These are phyloP conservation scores for Batkoa obscura DNA, from an alignment of 371 early-diverging fungal genomes.

Conservation along the genomic window DNA sequence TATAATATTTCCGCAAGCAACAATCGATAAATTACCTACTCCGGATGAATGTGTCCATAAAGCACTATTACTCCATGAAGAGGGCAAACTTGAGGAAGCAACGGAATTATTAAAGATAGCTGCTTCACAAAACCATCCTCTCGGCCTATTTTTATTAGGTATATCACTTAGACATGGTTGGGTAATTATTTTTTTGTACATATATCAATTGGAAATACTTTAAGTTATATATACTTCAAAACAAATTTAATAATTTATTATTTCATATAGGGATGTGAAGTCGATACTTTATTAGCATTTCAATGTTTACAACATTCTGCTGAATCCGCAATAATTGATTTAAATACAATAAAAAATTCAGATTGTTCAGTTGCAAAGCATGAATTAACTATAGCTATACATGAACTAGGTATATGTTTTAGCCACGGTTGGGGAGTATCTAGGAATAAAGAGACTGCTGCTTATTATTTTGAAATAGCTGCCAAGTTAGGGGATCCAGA, in stretches of 20 bases:
- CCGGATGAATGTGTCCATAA: conserved; percentile 27
- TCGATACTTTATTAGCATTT: conserved; percentile 35
- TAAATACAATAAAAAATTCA: conserved; percentile 13
- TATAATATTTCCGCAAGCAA: not conserved
- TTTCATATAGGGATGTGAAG: conserved; percentile 63
- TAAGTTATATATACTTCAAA: not conserved
- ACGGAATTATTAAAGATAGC: conserved; percentile 63
- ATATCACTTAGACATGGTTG: conserved; percentile 83
- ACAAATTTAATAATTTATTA: conserved; percentile 11
- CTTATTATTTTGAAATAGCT: conserved; percentile 72
- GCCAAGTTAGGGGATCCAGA: conserved; percentile 76
- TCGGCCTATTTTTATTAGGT: conserved; percentile 75
- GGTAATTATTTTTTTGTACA: conserved; percentile 14
- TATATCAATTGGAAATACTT: too few species aligned
- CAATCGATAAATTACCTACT: not conserved
- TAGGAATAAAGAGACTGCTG: conserved; percentile 54
- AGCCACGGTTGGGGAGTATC: conserved; percentile 85
- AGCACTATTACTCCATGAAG: conserved; percentile 42
- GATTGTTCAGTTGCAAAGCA: conserved; percentile 16
- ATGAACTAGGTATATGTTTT: conserved; percentile 61
- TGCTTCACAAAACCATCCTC: conserved; percentile 44
- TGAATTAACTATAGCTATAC: conserved; percentile 55
- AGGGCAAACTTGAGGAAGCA: conserved; percentile 56
- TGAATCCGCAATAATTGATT: conserved; percentile 43
- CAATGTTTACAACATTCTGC: conserved; percentile 62